Evolutionary conservation across 768 basidiomycete genomes (phyloP).

Genomic region (Cytidiella melzeri): DNA sequence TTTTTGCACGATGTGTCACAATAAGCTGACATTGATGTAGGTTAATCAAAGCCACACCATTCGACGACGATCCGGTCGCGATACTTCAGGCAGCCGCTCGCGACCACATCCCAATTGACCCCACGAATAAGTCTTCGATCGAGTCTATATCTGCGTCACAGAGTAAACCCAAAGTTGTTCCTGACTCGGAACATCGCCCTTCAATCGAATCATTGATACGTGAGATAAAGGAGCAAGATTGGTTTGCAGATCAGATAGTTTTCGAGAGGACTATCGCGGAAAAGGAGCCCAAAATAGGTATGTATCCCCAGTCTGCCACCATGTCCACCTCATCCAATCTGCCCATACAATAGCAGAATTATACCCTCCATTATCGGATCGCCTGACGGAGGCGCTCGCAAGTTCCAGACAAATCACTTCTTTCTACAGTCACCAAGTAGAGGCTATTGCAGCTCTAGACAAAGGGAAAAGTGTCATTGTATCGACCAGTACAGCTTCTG

Average conservation of each 20-base stretch:
- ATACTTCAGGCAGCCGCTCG: conserved; percentile 62
- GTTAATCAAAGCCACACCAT: conserved; percentile 47
- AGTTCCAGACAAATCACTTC: conserved; percentile 53
- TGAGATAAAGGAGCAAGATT: conserved; percentile 50
- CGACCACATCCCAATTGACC: conserved; percentile 68
- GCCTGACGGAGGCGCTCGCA: conserved; percentile 48
- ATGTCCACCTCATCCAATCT: not conserved
- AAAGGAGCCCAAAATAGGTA: conserved; percentile 49
- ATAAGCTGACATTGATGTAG: conserved; percentile 28
- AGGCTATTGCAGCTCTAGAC: conserved; percentile 60
- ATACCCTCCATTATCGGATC: conserved; percentile 50
- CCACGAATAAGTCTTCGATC: conserved; percentile 20
- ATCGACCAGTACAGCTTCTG: conserved; percentile 86
- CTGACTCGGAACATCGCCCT: conserved; percentile 45
- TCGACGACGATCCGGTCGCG: conserved; percentile 51
- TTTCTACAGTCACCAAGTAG: conserved; percentile 66
- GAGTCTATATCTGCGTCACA: conserved; percentile 4
- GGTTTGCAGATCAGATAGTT: conserved; percentile 70
- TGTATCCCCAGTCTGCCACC: conserved; percentile 7
- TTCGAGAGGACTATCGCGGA: conserved; percentile 48
- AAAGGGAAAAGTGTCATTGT: conserved; percentile 70
- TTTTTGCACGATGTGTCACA: not conserved
- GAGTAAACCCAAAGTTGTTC: conserved; percentile 22
- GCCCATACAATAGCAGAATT: conserved; percentile 34
- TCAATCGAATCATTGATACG: conserved; percentile 52